Evolutionary conservation across 441 rosid species (phyloP), one percentile per base, ranked within the genome.

Genomic region (Adansonia rubrostipa): DNA sequence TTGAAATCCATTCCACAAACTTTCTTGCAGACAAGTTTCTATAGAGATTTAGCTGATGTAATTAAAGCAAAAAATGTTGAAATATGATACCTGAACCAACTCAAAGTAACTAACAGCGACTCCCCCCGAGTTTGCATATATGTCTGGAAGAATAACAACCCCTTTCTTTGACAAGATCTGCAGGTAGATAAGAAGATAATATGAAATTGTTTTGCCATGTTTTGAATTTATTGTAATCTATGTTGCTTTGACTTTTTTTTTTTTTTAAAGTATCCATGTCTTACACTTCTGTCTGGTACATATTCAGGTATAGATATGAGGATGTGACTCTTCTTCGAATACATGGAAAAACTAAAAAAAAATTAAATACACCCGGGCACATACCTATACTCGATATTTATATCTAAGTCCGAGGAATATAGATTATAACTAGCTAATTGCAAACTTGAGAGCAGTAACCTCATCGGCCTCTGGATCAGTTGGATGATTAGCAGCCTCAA

Each of bases 401-500:
- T 36, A 36, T 36, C 36, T 4, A 36, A 36, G 5, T 36, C 40
- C 5, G 40, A 36, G 5, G 40, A 36, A 36, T 36, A 36, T 36
- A 36, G 10, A 42, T 42, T 50, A 42, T 42, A 42, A 15, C 53
- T 90, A 88, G 71, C 91, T 90, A 50, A 90, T 9, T 40, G 6
- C 5, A 36, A 75, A 77, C 47, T 65, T 78, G 9, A 74, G 71
- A 71, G 15, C 54, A 58, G 81, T 33, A 60, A 90, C 93, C 90
- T 87, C 91, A 51, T 90, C 93, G 3, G 90, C 93, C 14, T 90
- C 92, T 5, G 93, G 93, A 75, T 90, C 93, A 24, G 93, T 90
- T 19, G 93, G 93, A 77, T 90, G 93, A 77, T 90, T 88, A n/a
- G 92, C 93, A 24, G 89, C 93, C 86, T 90, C 93, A 1, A 90